Conservation (phyloP, 2,329 filamentous ascomycete genomes). For the Paecilomyces sp. region DNA sequence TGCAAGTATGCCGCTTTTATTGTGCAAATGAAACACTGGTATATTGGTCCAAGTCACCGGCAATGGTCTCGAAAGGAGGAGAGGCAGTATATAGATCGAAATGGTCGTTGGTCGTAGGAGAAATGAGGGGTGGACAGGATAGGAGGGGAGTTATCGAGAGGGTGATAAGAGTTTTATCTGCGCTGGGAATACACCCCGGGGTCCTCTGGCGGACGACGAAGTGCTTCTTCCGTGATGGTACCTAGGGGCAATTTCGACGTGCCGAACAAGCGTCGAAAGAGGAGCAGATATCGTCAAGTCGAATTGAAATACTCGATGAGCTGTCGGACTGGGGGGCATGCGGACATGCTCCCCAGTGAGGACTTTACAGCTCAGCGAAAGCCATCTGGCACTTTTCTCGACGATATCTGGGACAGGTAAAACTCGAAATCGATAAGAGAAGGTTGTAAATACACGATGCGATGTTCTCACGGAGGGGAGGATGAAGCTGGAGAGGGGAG, state of each 20-base stretch:
- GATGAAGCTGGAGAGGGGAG: conserved; percentile 4
- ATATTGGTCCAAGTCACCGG: not conserved
- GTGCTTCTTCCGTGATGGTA: conserved; percentile 33
- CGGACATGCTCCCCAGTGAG: conserved; percentile 65
- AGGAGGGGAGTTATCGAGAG: conserved; percentile 9
- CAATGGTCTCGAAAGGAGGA: not conserved
- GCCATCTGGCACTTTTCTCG: conserved; percentile 68
- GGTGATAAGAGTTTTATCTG: conserved; percentile 7
- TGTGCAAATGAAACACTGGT: not conserved
- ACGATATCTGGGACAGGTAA: conserved; percentile 53
- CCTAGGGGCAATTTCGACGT: conserved; percentile 57
- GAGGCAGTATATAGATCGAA: not conserved
- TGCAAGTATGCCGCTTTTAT: not conserved
- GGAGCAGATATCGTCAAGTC: conserved; percentile 49
- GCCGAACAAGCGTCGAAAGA: conserved; percentile 39
- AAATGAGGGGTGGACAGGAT: conserved; percentile 7
- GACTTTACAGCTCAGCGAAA: conserved; percentile 87
- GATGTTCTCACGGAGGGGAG: conserved; percentile 16
- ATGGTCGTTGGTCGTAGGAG: conserved; percentile 5
- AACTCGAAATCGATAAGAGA: conserved; percentile 14
- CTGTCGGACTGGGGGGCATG: conserved; percentile 76
- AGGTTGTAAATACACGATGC: conserved; percentile 8
- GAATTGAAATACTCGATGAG: conserved; percentile 63
- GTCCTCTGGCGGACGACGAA: conserved; percentile 25
- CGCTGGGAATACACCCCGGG: conserved; percentile 29